A percentile compares a stretch with the other conserved stretches of the same genome.
Conservation (phyloP, 768 basidiomycete species). For the Lactarius hatsudake region DNA sequence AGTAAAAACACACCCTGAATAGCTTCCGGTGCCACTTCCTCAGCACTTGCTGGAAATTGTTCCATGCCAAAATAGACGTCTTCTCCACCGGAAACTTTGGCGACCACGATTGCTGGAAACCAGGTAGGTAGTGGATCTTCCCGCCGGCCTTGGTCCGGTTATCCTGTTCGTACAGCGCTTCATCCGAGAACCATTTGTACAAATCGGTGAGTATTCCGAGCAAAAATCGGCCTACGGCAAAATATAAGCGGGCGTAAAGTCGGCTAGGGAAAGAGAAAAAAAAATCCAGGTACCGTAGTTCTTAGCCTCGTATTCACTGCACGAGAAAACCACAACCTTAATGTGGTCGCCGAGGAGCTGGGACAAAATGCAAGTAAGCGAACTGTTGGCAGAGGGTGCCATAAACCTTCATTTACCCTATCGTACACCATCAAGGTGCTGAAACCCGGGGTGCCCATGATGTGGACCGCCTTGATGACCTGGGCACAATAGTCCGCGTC, state of each 20-base stretch:
- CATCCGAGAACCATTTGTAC: slow-evolving; percentile 75
- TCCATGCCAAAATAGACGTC: slow-evolving; percentile 65
- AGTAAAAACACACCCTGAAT: slow-evolving; percentile 49
- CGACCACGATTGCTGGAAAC: slow-evolving; percentile 56
- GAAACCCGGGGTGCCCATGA: slow-evolving; percentile 86
- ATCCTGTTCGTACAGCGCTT: slow-evolving; percentile 67
- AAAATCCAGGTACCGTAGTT: slow-evolving; percentile 70
- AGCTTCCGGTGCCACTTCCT: slow-evolving; percentile 86
- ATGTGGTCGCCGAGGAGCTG: slow-evolving; percentile 85
- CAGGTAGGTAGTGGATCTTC: slow-evolving; percentile 61
- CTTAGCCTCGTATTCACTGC: slow-evolving; percentile 93
- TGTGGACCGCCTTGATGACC: slow-evolving; percentile 85
- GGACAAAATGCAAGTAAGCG: slow-evolving; percentile 4
- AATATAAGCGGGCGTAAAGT: slow-evolving; percentile 1
- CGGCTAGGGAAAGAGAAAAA: background rate
- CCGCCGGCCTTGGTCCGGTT: slow-evolving; percentile 64
- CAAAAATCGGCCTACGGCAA: slow-evolving; percentile 74
- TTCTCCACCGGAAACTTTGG: slow-evolving; percentile 44
- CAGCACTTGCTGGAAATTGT: slow-evolving; percentile 62
- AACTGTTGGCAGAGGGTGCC: slow-evolving; percentile 16
- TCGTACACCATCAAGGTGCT: slow-evolving; percentile 83
- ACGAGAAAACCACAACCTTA: slow-evolving; percentile 82
- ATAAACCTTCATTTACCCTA: slow-evolving; percentile 45
- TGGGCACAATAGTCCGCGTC: slow-evolving; percentile 94
- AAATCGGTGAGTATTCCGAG: slow-evolving; percentile 75